Base-by-base conservation (phyloP, 768 basidiomycete genomes). In the Hericium coralloides region DNA sequence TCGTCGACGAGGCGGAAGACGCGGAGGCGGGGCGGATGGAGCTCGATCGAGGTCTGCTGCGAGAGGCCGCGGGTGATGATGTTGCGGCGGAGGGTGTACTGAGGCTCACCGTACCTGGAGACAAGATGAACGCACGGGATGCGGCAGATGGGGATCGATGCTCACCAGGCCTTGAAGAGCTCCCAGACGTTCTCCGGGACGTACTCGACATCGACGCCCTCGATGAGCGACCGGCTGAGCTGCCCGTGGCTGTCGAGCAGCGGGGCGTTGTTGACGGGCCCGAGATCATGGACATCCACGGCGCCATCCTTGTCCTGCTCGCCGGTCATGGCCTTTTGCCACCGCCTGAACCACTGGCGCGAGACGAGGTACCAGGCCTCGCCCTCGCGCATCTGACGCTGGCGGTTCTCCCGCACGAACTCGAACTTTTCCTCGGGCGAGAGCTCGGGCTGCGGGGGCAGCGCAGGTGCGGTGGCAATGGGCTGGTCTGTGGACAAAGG, bases 311-410 rank as follows among this genome's bases (percentile, higher is more conserved):
- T 91, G 75, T 87, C 85, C 25, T 75, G 66, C 60, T 82, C 71
- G 26, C 87, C 88, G 0, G 80, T 77, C 65, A 85, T 85, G 12
- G 89, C 90, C 63, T 80, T 81, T 59, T 77, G 71, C 86, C 89
- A 95, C 37, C 82, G 80, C 57, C 79, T 79, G 74, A 79, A 89
- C 92, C 92, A 95, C 20, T 65, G 63, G 51, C 79, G 70, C 20
- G 84, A 77, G 26, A 95, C 75, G 51, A 95, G 71, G 71, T 82
- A 92, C 92, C 92, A 94, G 9, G 76, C 83, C 52, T 92, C 82
- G 48, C 87, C 87, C 8, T 76, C 71, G 31, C 75, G 72, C 78
- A 92, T 81, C 43, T 74, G 71, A 48, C 64, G 68, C 41, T 63
- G 65, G 63, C 79, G 79, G 14, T 75, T 75, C 5, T 70, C 67